Percentiles rank a stretch among this genome's conserved stretches.
These are phyloP conservation scores for Geranium brycei DNA, from an alignment of 345 rosid genomes.

Conservation along the genomic window DNA sequence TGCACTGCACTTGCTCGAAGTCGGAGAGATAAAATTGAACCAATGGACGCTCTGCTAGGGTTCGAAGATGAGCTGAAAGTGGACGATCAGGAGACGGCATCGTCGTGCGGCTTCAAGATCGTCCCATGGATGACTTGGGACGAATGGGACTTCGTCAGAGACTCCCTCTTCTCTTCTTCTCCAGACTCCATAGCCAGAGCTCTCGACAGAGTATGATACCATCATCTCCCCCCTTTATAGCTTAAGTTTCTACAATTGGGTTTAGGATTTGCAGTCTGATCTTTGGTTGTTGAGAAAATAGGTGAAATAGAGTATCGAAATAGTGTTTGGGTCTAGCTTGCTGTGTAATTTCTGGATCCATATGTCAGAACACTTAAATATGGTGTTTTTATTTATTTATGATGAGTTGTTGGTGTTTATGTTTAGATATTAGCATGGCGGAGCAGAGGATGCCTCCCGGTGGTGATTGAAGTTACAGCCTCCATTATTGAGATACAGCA, in stretches of 20 bases:
- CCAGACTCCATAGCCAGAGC: slow-evolving; percentile 38
- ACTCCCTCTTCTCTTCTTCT: slow-evolving; percentile 68
- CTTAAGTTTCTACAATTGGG: neutral
- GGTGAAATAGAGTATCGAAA: neutral
- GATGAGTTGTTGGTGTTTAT: neutral
- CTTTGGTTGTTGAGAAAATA: neutral
- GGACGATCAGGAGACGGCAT: slow-evolving; percentile 5
- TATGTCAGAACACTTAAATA: neutral
- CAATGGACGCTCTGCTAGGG: neutral
- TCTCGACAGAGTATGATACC: slow-evolving; percentile 42
- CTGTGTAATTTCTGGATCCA: neutral
- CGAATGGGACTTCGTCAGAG: slow-evolving; percentile 79
- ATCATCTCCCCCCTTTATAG: neutral
- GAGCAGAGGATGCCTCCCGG: slow-evolving; percentile 75
- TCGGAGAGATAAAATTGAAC: neutral
- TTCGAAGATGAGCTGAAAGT: neutral
- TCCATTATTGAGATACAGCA: slow-evolving; percentile 64
- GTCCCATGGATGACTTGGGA: slow-evolving; percentile 93
- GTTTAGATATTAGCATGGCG: slow-evolving; percentile 64
- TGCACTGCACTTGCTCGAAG: neutral
- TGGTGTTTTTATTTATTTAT: neutral
- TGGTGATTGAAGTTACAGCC: slow-evolving; percentile 70
- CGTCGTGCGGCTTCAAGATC: slow-evolving; percentile 36
- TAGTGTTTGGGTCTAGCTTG: neutral
- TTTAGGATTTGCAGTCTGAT: neutral